Evolutionary conservation across 441 rosid species (phyloP).

Genomic region (Erodium moschatum): DNA sequence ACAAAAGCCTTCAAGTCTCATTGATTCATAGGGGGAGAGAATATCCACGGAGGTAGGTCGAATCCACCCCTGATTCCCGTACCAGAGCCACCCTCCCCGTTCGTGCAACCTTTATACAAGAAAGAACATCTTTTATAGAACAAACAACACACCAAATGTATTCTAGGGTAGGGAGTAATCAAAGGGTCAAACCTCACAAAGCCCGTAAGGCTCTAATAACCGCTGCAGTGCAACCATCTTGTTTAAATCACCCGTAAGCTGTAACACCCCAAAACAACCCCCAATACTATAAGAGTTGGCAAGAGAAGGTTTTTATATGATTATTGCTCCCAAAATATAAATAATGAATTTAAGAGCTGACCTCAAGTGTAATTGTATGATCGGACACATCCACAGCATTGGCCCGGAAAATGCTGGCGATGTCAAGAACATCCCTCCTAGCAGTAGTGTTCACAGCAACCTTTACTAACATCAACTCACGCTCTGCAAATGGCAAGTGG

Average conservation of each 20-base stretch:
- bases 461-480: slow-evolving; percentile 61
- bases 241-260: slow-evolving; percentile 56
- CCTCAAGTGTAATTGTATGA: slow-evolving; percentile 68
- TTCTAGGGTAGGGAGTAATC: too few species aligned
- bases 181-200: slow-evolving; percentile 41
- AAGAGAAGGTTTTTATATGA: too few species aligned
- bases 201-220: slow-evolving; percentile 49
- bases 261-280: slow-evolving; percentile 15
- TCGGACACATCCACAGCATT: slow-evolving; percentile 58
- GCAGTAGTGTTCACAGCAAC: slow-evolving; percentile 54
- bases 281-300: background rate
- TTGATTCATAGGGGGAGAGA: slow-evolving; percentile 37
- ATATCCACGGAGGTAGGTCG: slow-evolving; percentile 56
- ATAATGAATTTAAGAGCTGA: slow-evolving; percentile 1
- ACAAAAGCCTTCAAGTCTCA: background rate
- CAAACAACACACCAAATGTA: too few species aligned
- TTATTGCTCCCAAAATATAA: too few species aligned
- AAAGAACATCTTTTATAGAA: background rate
- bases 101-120: slow-evolving; percentile 47
- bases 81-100: slow-evolving; percentile 61
- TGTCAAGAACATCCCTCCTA: slow-evolving; percentile 57
- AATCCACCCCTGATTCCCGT: slow-evolving; percentile 64
- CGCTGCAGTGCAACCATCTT: slow-evolving; percentile 63
- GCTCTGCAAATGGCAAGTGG: slow-evolving; percentile 54
- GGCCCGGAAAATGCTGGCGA: slow-evolving; percentile 65